phyloP scores from a whole-genome alignment of 1,139 yeast genomes.

The Diutina pseudorugosa region DNA sequence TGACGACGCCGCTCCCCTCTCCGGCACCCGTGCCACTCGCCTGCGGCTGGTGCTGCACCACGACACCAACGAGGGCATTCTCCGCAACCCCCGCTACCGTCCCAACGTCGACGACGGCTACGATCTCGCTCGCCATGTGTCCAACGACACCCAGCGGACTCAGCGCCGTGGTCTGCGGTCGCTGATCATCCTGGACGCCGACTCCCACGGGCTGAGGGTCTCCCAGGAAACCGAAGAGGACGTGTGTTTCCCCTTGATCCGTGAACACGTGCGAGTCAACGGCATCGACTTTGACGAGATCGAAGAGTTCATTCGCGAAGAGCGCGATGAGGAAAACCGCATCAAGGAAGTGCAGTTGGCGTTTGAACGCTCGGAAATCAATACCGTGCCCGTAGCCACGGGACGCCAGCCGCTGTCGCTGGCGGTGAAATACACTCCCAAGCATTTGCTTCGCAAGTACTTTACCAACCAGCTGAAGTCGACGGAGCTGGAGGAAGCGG shows the following conservation, averaged over 20 bases:
- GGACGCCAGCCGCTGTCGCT: not conserved
- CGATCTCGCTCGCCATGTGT: not conserved
- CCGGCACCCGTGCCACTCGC: not conserved
- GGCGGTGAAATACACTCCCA: conserved; percentile 53
- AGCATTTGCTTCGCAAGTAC: conserved; percentile 15
- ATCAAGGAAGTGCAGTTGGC: not conserved
- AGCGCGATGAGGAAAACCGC: conserved; percentile 10
- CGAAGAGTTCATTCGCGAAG: conserved; percentile 59
- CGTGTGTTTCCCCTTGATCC: conserved; percentile 90
- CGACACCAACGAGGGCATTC: not conserved
- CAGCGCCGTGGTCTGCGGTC: not conserved
- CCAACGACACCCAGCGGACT: not conserved
- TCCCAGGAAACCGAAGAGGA: conserved; percentile 90
- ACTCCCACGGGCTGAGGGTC: conserved; percentile 59
- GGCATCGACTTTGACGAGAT: conserved; percentile 63
- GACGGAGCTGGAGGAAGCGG: not conserved
- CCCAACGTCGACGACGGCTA: not conserved
- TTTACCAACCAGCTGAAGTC: not conserved
- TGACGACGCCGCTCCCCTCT: not conserved
- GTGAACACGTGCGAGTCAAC: conserved; percentile 42
- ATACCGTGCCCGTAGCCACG: not conserved
- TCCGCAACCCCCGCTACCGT: not conserved
- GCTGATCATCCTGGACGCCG: conserved; percentile 44
- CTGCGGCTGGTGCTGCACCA: not conserved
- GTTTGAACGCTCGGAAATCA: not conserved